phyloP scores from a whole-genome alignment of 2,329 filamentous ascomycete genomes.

The Mycocentrospora acerina region DNA sequence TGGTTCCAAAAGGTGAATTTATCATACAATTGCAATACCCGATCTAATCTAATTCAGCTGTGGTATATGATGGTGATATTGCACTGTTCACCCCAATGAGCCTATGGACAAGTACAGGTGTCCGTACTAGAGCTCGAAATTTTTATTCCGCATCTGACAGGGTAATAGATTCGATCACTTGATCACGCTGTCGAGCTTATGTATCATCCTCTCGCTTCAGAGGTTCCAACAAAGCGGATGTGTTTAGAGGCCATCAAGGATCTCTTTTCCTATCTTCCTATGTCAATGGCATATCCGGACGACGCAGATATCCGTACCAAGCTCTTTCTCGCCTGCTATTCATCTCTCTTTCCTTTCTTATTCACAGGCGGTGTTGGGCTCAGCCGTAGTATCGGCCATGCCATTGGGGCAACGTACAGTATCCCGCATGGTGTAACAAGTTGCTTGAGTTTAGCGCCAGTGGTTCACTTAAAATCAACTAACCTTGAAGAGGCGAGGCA shows the following conservation, averaged over 20 bases:
- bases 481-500: conserved; percentile 50
- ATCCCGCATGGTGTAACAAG: conserved; percentile 60
- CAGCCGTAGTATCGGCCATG: conserved; percentile 52
- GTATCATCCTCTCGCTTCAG: conserved; percentile 56
- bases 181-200: conserved; percentile 59
- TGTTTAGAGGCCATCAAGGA: conserved; percentile 51
- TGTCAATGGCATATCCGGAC: conserved; percentile 49
- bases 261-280: conserved; percentile 55
- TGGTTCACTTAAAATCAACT: conserved; percentile 55
- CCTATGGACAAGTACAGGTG: conserved; percentile 55
- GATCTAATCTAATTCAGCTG: conserved; percentile 41
- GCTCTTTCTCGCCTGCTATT: conserved; percentile 56
- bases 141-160: conserved; percentile 6
- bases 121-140: conserved; percentile 11
- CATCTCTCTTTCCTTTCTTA: conserved; percentile 51
- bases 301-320: conserved; percentile 54
- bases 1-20: conserved; percentile 42
- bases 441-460: conserved; percentile 55
- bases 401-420: conserved; percentile 56
- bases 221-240: conserved; percentile 51
- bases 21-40: no score
- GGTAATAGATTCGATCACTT: conserved; percentile 48
- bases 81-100: conserved; percentile 53
- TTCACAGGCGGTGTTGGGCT: conserved; percentile 54
- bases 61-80: conserved; percentile 57